Evolutionary conservation across 2,329 filamentous ascomycete genomes (phyloP), one percentile per base, ranked within the genome.

Genomic region (Mariannaea sp.): DNA sequence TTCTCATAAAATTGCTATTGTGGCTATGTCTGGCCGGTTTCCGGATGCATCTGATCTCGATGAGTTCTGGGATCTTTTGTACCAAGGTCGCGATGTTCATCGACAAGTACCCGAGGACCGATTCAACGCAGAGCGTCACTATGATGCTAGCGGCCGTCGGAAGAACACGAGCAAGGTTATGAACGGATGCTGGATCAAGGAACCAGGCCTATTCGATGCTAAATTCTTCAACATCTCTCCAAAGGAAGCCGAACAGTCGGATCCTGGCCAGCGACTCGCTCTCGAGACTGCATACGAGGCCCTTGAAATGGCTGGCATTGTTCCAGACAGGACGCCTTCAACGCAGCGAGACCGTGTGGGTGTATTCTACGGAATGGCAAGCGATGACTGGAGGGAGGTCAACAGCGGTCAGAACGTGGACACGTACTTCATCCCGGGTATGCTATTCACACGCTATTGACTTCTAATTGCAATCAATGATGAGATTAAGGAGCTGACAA

Each of bases 311-410:
- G 82, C 82, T 32, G 85, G 85, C 4, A 81, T 84, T 58, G 82
- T 86, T 3, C 80, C 83, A 1, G 82, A 85, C 62, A 75, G 81
- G 52, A 86, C 82, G 0, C 81, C 83, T 1, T 85, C 83, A 1
- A 85, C 83, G 2, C 81, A 83, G 12, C 51, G 62, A 4, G 58
- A 72, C 16, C 69, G 77, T 2, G 83, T 90, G 41, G 88, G 87
- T 41, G 87, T 84, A 0, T 92, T 88, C 68, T 90, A 89, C 60
- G 89, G 88, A 40, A 84, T 87, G 68, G 88, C 88, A 2, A 88
- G 85, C 49, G 86, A 91, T 60, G 88, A 92, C 67, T 92, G 85
- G 80, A 81, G 85, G 73, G 88, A 91, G 82, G 84, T 88, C 58
- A 91, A 91, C 67, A 82, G 81, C 20, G 81, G 82, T 0, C 85